Evolutionary conservation across 2,329 filamentous ascomycete genomes (phyloP), one percentile per base, ranked within the genome.

Genomic region (Tolypocladium tropicale): DNA sequence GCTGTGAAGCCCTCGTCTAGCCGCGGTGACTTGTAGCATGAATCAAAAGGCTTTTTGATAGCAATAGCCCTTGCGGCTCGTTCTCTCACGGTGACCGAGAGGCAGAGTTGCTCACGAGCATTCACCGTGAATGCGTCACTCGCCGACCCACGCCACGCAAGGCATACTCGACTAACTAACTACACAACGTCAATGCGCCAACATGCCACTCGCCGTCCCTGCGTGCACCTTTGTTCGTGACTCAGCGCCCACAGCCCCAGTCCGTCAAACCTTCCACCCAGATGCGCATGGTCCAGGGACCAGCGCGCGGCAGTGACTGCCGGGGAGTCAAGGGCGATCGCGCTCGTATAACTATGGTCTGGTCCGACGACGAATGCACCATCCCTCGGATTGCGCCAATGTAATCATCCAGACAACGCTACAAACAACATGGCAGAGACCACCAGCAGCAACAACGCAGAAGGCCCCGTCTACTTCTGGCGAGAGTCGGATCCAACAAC

Each of bases 391-490:
- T 9, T n/a, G 6, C 37, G 6, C 18, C 18, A 7, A 4, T n/a
- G 11, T 7, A 41, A 9, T 4, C 10, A 43, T 23, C 14, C 3
- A 9, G 3, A 11, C 3, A 14, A 16, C 21, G 28, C 28, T n/a
- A 41, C n/a, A 41, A 3, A 4, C 14, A 48, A 1, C 14, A 30
- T 30, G 43, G 43, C 25, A 48, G 23, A 28, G 6, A 25, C 14
- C 6, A 10, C 3, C 3, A 30, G 25, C 25, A 10, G 7, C 3
- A 30, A 16, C 25, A 10, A 3, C 43, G 16, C 14, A 30, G 43
- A 48, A 14, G 43, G 16, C 18, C 36, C 63, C 7, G 54, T 76
- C n/a, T 80, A 72, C 66, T 80, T 80, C 63, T 80, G 74, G 75
- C 68, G 71, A 30, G 75, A 77, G 50, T 72, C 72, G 16, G 74